Evolutionary conservation across 2,329 filamentous ascomycete genomes (phyloP), one percentile per base, ranked within the genome.

Genomic region (Ophiostoma ulmi): DNA sequence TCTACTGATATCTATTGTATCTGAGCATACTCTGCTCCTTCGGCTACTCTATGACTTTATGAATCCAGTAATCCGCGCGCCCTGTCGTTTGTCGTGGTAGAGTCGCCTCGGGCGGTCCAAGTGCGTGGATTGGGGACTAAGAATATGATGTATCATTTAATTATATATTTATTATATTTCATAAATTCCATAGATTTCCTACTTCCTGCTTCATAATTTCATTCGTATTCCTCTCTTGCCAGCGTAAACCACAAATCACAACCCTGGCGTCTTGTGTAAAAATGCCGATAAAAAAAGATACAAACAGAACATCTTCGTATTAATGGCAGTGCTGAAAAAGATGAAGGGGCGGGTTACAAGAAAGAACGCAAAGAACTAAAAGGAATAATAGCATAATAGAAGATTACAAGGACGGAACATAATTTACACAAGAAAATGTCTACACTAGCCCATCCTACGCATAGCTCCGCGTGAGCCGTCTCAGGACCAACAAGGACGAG

Each of bases 21-120:
- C 17, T 8, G 5, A 20, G 14, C 17, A 17, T 20, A n/a, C 44
- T 48, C 17, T 48, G 17, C n/a, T 6, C 17, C 44, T 39, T 31
- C 3, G 3, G 11, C 38, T 10, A 10, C 38, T 44, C 41, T 14
- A 44, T 44, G 44, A 48, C 44, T 20, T 6, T 20, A 48, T 48
- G 44, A 26, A 10, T 58, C 22, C 22, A 58, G n/a, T 8, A 58
- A 26, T 6, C 14, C 52, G 52, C 52, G n/a, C n/a, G 52, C n/a
- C 22, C 8, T 20, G 44, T 48, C 14, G 5, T 20, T 55, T 22
- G 10, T 58, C 22, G 5, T 67, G n/a, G 44, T 64, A 52, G 55
- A 55, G 66, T 68, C 55, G 31, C 55, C 61, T 70, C 48, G 55
- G 31, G 41, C 41, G 67, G 66, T 68, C 70, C 66, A 71, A 41